A percentile compares a stretch with the other conserved stretches of the same genome.
Evolutionary conservation across 2,329 filamentous ascomycete species (phyloP).

Genomic region (Leptographium wingfieldii): DNA sequence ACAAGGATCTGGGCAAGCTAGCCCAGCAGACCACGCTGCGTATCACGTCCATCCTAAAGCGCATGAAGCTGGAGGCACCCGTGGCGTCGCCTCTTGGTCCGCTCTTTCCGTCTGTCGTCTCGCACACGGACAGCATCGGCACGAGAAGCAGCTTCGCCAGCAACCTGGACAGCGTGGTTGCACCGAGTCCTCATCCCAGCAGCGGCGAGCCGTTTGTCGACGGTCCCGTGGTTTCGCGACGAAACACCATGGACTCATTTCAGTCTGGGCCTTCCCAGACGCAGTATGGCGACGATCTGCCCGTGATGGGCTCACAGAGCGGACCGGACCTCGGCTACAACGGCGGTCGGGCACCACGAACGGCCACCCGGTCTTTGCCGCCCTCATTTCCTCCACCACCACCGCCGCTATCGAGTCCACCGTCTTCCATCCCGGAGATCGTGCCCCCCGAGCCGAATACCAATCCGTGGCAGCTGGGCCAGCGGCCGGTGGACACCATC

Average conservation of each 20-base stretch:
- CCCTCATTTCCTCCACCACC: not conserved
- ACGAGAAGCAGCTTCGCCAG: not conserved
- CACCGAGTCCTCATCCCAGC: not conserved
- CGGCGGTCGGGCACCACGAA: not conserved
- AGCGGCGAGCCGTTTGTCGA: not conserved
- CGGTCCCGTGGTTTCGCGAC: not conserved
- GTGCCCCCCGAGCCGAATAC: constrained; percentile 7
- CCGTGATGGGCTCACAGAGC: constrained; percentile 10
- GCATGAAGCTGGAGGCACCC: constrained; percentile 35
- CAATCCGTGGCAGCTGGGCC: constrained; percentile 13
- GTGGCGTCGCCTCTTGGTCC: not conserved
- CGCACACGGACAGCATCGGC: constrained; percentile 5
- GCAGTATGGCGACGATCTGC: not conserved
- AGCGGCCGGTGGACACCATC: constrained; percentile 9
- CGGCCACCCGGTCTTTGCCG: not conserved
- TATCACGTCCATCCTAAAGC: constrained; percentile 37
- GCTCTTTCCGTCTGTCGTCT: not conserved
- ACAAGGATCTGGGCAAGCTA: constrained; percentile 32
- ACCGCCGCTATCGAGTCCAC: not conserved
- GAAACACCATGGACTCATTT: not conserved
- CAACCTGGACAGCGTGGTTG: not conserved
- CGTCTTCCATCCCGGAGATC: constrained; percentile 4
- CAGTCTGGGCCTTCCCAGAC: not conserved
- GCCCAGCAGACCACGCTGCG: constrained; percentile 35
- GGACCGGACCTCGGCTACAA: constrained; percentile 13